Evolutionary conservation across 164 flowering plant species (phyloP), one percentile per base, ranked within the genome.

Genomic region (Aristolochia californica): DNA sequence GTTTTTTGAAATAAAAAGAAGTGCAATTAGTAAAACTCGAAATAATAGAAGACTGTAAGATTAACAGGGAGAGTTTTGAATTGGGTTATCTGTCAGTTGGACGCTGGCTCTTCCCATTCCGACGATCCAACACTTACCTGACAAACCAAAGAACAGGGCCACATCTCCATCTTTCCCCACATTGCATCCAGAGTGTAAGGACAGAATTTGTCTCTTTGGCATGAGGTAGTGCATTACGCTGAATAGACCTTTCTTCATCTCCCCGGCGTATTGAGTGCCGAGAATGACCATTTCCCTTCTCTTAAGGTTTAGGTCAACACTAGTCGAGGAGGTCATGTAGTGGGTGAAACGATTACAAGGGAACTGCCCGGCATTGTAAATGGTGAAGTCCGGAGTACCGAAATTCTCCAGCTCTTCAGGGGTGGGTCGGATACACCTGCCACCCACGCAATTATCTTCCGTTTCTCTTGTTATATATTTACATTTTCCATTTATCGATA

Each of bases 391-490:
- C 68, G 99, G 99, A 67, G 95, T 84, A 67, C 99, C 97, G 43
- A 90, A 94, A 67, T 80, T 67, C 95, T 89, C 99, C 79, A 93
- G 81, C 77, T 93, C 97, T 74, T 89, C 97, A 48, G 88, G 83
- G 57, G 95, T 90, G 60, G 99, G 93, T 70, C 99, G 96, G 74
- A 94, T 94, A 68, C 99, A 94, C 99, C 99, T 93, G 85, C 68
- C 74, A 88, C 73, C 80, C 76, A 80, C 72, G 72, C 73, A 64
- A 64, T 75, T 72, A 74, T 75, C 74, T 44, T 68, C 48, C 66
- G 74, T 34, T n/a, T 71, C 72, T 78, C 78, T 70, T 59, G 58
- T 52, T 45, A 60, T 26, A 47, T 27, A 12, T 27, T 59, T 48
- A 50, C 16, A 24, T 26, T 9, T 53, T 28, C 12, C 57, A 27